Evolutionary conservation across 2,329 filamentous ascomycete genomes (phyloP).

Genomic region (Xylaria sp.): DNA sequence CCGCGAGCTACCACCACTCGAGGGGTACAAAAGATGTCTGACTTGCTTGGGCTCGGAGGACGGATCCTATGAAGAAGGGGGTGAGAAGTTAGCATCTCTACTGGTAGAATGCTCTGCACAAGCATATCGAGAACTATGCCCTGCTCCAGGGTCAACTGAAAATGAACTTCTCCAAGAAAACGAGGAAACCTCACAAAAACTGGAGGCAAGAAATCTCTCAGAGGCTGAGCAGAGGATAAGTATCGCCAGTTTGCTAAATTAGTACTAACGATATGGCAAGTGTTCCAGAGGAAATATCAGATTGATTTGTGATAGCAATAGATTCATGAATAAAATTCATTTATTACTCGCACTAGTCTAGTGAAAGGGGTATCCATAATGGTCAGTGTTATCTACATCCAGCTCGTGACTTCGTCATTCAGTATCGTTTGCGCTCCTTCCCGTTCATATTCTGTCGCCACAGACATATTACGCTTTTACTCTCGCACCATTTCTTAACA

Average conservation of each 20-base stretch:
- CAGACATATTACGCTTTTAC: conserved; percentile 82
- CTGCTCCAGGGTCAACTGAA: too few species aligned
- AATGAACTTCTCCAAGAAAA: neutral
- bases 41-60: too few species aligned
- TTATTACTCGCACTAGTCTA: neutral
- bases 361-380: conserved; percentile 32
- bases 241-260: neutral
- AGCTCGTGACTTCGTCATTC: conserved; percentile 13
- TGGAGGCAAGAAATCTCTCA: neutral
- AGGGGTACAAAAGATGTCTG: too few species aligned
- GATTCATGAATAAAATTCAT: neutral
- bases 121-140: too few species aligned
- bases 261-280: neutral
- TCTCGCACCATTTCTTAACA: conserved; percentile 90
- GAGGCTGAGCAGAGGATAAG: neutral
- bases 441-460: conserved; percentile 65
- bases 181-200: neutral
- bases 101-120: too few species aligned
- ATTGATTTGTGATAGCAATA: neutral
- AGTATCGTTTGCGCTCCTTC: conserved; percentile 58
- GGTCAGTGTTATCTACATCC: conserved; percentile 1
- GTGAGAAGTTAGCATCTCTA: too few species aligned
- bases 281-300: neutral
- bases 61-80: too few species aligned
- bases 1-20: too few species aligned